These are phyloP conservation scores for Megacollybia marginata DNA, from an alignment of 768 basidiomycete genomes.

Conservation along the genomic window DNA sequence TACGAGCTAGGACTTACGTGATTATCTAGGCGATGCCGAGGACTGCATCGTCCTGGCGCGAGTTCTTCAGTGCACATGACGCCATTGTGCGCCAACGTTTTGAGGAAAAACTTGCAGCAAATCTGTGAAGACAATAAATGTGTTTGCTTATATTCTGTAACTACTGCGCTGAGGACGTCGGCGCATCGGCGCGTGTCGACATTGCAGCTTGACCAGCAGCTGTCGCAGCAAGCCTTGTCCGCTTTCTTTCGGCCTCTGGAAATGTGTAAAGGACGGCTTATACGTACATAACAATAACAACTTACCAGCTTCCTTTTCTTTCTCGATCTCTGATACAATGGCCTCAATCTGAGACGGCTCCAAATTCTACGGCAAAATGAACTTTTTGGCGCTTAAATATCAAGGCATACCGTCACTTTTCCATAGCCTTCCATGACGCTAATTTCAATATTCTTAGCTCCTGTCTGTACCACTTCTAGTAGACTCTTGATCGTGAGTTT, in stretches of 20 bases:
- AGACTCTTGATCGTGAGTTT: conserved; percentile 94
- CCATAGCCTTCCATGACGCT: conserved; percentile 96
- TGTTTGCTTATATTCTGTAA: too few relatives aligned
- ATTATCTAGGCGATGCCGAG: too few relatives aligned
- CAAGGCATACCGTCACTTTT: conserved; percentile 68
- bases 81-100: too few relatives aligned
- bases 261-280: conserved; percentile 11
- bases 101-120: too few relatives aligned
- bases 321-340: conserved; percentile 89
- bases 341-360: conserved; percentile 83
- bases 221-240: conserved; percentile 83
- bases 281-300: conserved; percentile 4
- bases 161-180: too few relatives aligned
- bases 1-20: too few relatives aligned
- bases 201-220: conserved; percentile 89
- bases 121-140: too few relatives aligned
- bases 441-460: conserved; percentile 99
- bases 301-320: conserved; percentile 92
- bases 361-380: conserved; percentile 53
- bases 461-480: conserved; percentile 97
- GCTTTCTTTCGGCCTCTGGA: conserved; percentile 89
- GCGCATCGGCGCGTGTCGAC: conserved; percentile 41
- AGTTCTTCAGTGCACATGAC: too few relatives aligned
- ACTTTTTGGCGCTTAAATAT: background rate
- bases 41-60: too few relatives aligned